Conservation (phyloP, 2,329 filamentous ascomycete genomes). For the Fusarium multiceps region DNA sequence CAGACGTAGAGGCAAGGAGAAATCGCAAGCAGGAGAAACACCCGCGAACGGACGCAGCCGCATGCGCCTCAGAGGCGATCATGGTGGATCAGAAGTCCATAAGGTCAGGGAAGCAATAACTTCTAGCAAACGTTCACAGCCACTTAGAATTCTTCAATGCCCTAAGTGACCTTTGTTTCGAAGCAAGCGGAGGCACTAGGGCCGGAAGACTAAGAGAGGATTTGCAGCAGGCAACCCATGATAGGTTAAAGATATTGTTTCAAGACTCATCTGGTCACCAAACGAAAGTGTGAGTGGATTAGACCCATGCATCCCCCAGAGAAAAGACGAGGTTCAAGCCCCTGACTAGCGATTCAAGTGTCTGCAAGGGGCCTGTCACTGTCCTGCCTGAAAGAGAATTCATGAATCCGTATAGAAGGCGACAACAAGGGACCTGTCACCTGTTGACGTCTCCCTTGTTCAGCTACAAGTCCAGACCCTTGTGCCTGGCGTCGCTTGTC, state of each 20-base stretch:
- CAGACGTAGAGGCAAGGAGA: constrained; percentile 31
- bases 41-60: constrained; percentile 37
- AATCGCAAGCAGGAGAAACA: constrained; percentile 21
- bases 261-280: constrained; percentile 45
- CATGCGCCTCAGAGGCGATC: constrained; percentile 32
- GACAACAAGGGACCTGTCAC: constrained; percentile 2
- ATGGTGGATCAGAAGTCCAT: constrained; percentile 30
- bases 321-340: constrained; percentile 37
- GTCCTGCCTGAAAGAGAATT: constrained; percentile 7
- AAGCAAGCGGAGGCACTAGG: constrained; percentile 53
- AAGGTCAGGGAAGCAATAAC: constrained; percentile 49
- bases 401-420: constrained; percentile 6
- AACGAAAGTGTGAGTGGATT: constrained; percentile 41
- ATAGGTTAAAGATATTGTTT: constrained; percentile 49
- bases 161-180: constrained; percentile 50
- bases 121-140: constrained; percentile 26
- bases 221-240: constrained; percentile 38
- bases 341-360: constrained; percentile 42
- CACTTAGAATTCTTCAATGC: constrained; percentile 40
- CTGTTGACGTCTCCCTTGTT: constrained; percentile 31
- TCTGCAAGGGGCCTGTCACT: constrained; percentile 22
- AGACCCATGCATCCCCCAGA: constrained; percentile 34
- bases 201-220: constrained; percentile 42
- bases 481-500: constrained; percentile 14
- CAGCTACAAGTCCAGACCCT: constrained; percentile 21